Evolutionary conservation across 148 eudicot genomes (phyloP).

Genomic region (Suaeda aralocaspica): DNA sequence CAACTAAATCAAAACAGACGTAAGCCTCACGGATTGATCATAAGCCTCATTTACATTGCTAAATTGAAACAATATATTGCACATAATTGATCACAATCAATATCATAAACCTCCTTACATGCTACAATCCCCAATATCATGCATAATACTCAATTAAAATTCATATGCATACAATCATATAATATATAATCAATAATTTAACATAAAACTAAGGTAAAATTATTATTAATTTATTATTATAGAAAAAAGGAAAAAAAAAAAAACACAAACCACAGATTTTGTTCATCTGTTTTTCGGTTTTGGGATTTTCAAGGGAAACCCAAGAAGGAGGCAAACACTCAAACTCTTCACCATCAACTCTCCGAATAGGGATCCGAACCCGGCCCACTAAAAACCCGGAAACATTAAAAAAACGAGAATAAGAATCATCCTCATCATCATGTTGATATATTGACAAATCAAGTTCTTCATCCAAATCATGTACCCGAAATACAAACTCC

Average conservation of each 20-base stretch:
- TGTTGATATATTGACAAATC: constrained; percentile 48
- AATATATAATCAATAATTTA: neutral
- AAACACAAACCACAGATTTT: constrained; percentile 44
- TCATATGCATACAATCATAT: neutral
- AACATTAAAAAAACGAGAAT: constrained; percentile 35
- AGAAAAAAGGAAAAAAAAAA: neutral
- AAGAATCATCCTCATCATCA: constrained; percentile 36
- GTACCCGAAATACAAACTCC: constrained; percentile 78
- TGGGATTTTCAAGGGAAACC: constrained; percentile 58
- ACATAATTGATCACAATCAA: too few species aligned
- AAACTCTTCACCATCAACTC: constrained; percentile 46
- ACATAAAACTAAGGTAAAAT: neutral
- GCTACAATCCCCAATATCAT: neutral
- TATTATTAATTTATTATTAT: too few species aligned
- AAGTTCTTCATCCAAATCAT: constrained; percentile 63
- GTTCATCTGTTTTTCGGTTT: constrained; percentile 31
- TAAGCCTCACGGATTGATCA: too few species aligned
- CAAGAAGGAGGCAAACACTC: constrained; percentile 64
- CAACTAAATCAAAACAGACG: neutral
- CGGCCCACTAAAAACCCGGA: constrained; percentile 64
- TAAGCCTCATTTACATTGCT: neutral
- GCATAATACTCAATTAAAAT: neutral
- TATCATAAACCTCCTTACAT: neutral
- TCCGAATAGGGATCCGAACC: constrained; percentile 52
- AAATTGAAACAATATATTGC: too few species aligned